phyloP scores from a whole-genome alignment of 1,139 yeast genomes.

The Zygoascus sp. region DNA sequence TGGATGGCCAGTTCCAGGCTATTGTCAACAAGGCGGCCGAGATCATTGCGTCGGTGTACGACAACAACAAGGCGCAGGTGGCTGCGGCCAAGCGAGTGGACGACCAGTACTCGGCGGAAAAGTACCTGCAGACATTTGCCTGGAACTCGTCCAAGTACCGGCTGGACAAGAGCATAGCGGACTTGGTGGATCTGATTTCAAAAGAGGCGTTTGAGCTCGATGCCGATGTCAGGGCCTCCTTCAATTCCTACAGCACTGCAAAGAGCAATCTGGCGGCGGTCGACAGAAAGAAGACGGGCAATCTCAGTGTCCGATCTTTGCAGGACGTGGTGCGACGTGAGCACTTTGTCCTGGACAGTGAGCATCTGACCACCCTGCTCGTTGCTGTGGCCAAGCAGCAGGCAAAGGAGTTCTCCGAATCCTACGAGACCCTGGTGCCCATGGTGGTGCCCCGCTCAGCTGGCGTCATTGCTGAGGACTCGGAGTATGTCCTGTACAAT shows the following conservation, averaged over 20 bases:
- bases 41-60: slow-evolving; percentile 52
- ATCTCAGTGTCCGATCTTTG: slow-evolving; percentile 80
- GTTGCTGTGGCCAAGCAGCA: slow-evolving; percentile 78
- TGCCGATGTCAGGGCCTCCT: slow-evolving; percentile 69
- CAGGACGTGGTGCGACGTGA: slow-evolving; percentile 84
- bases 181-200: slow-evolving; percentile 64
- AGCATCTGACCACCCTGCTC: slow-evolving; percentile 74
- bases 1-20: slow-evolving; percentile 67
- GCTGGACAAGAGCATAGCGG: slow-evolving; percentile 75
- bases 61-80: slow-evolving; percentile 41
- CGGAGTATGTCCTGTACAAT: slow-evolving; percentile 66
- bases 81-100: slow-evolving; percentile 47
- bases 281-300: slow-evolving; percentile 88
- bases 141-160: slow-evolving; percentile 90
- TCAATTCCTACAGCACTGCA: slow-evolving; percentile 70
- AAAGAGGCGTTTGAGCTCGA: slow-evolving; percentile 80
- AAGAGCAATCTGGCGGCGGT: slow-evolving; percentile 81
- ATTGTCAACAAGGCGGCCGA: slow-evolving; percentile 75
- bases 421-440: slow-evolving; percentile 70
- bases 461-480: slow-evolving; percentile 59
- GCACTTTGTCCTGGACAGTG: slow-evolving; percentile 81
- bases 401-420: slow-evolving; percentile 54
- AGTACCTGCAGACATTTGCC: slow-evolving; percentile 65
- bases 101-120: slow-evolving; percentile 42
- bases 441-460: slow-evolving; percentile 95